Evolutionary conservation across 345 rosid species (phyloP), one percentile per base, ranked within the genome.

Genomic region (Trapa bicornis): DNA sequence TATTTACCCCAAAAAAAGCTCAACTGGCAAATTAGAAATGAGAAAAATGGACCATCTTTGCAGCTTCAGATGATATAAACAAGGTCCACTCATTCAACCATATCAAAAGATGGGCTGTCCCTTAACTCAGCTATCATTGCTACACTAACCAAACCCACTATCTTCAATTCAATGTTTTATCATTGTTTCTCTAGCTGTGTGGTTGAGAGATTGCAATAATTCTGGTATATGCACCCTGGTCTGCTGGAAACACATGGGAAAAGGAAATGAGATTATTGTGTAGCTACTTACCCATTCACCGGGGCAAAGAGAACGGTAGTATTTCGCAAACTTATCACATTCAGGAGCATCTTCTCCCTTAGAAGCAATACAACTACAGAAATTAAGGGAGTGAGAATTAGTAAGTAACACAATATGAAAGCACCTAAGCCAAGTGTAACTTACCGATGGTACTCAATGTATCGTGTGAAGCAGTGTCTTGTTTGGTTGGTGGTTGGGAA

Each of bases 401-500:
- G 13, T 64, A 32, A 47, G 37, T 8, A 7, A 50, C 16, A 2
- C 0, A 61, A 37, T 35, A 7, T 4, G 36, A 47, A 48, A 60
- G 47, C 58, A n/a, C 47, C 56, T 66, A 54, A 37, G 13, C 2
- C 5, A 60, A 61, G 50, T 66, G 58, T 6, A 39, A 67, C 81
- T 67, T 61, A 94, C 99, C 99, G 83, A 71, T 94, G 99, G 67
- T 84, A 91, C 75, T 94, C 99, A 66, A 94, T 75, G 70, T 91
- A 94, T 71, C 99, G 85, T 42, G 99, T 89, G 82, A 91, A 94
- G 79, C 99, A 94, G 75, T 94, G 99, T 83, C 99, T 85, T 36
- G 97, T 87, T 80, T 94, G 99, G 81, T 94, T 94, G 39, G 99
- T 91, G 50, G 99, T 94, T 15, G 99, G 99, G 74, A 94, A 94